These are phyloP conservation scores for Fusarium sp. DNA, from an alignment of 2,329 filamentous ascomycete species.

Conservation along the genomic window DNA sequence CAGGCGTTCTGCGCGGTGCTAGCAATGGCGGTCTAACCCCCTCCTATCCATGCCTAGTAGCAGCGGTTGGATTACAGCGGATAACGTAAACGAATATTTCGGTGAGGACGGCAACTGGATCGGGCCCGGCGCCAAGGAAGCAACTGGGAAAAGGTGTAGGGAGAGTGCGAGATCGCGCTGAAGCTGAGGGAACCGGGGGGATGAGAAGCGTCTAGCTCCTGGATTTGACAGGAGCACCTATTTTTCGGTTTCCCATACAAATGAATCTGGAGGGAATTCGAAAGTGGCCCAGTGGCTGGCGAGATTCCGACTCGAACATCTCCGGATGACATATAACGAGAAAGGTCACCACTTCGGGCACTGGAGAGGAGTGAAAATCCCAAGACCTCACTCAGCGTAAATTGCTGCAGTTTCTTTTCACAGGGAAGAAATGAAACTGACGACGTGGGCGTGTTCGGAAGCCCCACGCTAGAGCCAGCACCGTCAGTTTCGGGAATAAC, in stretches of 20 bases:
- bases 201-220: not conserved
- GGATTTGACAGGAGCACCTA: not conserved
- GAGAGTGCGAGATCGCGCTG: conserved; percentile 64
- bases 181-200: conserved; percentile 60
- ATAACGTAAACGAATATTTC: conserved; percentile 88
- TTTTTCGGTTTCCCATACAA: not conserved
- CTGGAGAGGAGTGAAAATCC: conserved; percentile 71
- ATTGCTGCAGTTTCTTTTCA: conserved; percentile 49
- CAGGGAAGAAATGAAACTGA: conserved; percentile 61
- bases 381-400: conserved; percentile 75
- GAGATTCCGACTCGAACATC: not conserved
- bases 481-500: not conserved
- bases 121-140: conserved; percentile 53
- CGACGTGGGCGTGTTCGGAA: conserved; percentile 85
- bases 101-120: conserved; percentile 86
- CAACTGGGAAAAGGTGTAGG: conserved; percentile 73
- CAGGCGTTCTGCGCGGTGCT: conserved; percentile 64
- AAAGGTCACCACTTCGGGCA: conserved; percentile 78
- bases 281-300: not conserved
- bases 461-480: conserved; percentile 52
- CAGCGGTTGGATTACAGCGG: conserved; percentile 89
- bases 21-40: conserved; percentile 64
- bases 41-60: conserved; percentile 74
- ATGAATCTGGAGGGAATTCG: not conserved
- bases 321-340: not conserved